phyloP scores from a whole-genome alignment of 441 rosid species.

The Erysimum cheiri region DNA sequence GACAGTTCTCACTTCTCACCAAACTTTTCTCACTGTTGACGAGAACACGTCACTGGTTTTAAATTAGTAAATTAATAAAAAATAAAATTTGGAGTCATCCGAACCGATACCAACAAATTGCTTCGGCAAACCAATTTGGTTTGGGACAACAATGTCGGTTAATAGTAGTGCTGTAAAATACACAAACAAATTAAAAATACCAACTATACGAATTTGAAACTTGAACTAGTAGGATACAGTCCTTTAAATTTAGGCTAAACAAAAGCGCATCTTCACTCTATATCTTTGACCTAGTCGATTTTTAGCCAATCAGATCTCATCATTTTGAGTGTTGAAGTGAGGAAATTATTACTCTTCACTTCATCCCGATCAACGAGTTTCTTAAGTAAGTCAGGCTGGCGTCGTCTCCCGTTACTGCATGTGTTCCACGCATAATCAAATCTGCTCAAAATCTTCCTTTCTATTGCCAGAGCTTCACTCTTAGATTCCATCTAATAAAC shows the following conservation, averaged over 20 bases:
- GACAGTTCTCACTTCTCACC: constrained; percentile 21
- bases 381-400: constrained; percentile 56
- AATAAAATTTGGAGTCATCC: background rate
- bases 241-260: background rate
- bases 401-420: constrained; percentile 67
- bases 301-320: constrained; percentile 21
- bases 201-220: background rate
- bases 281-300: constrained; percentile 45
- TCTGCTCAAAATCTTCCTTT: constrained; percentile 55
- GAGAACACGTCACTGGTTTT: constrained; percentile 4
- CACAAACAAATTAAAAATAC: background rate
- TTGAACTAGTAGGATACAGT: background rate
- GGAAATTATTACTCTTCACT: constrained; percentile 41
- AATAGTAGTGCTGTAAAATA: background rate
- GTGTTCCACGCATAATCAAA: constrained; percentile 88
- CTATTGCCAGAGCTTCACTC: constrained; percentile 58
- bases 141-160: constrained; percentile 14
- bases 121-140: background rate
- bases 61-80: constrained; percentile 5
- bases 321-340: constrained; percentile 50
- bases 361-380: constrained; percentile 46
- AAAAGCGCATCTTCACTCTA: background rate
- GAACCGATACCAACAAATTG: constrained; percentile 8
- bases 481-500: constrained; percentile 61
- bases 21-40: background rate